Evolutionary conservation across 192 early-diverging fungal genomes (phyloP).

Genomic region (Dissophora ornata): DNA sequence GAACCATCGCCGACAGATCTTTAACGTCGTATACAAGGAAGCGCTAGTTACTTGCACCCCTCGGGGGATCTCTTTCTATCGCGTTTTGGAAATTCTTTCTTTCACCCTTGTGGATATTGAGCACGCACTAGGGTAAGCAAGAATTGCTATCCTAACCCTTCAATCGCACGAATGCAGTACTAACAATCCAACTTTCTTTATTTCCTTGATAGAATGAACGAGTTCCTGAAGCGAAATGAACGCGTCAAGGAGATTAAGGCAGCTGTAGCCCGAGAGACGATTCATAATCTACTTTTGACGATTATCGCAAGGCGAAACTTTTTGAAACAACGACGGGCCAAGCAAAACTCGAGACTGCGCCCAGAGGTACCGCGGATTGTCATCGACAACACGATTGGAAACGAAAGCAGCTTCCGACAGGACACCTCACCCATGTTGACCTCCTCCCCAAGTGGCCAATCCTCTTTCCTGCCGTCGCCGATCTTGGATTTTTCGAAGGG

Average conservation of each 20-base stretch:
- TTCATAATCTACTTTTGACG: conserved; percentile 42
- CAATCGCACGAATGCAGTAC: background rate
- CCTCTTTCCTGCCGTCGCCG: conserved; percentile 21
- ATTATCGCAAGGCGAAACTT: conserved; percentile 45
- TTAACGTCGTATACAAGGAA: conserved; percentile 44
- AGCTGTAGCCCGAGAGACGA: conserved; percentile 45
- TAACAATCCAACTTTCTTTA: background rate
- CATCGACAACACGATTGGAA: conserved; percentile 42
- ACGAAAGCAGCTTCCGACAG: conserved; percentile 14
- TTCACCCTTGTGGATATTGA: conserved; percentile 41
- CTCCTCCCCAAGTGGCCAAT: conserved; percentile 32
- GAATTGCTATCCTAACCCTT: background rate
- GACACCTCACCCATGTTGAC: conserved; percentile 50
- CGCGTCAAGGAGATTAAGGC: conserved; percentile 39
- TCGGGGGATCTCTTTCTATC: conserved; percentile 43
- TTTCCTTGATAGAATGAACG: conserved; percentile 28
- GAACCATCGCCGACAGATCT: conserved; percentile 23
- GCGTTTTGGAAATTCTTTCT: conserved; percentile 42
- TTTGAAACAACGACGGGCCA: conserved; percentile 37
- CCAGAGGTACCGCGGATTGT: conserved; percentile 53
- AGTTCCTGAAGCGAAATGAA: conserved; percentile 42
- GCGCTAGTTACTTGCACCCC: conserved; percentile 25
- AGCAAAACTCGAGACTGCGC: conserved; percentile 38
- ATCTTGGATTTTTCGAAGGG: conserved; percentile 47
- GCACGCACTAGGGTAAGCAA: conserved; percentile 40